A percentile compares a stretch with the other conserved stretches of the same genome.
phyloP scores from a whole-genome alignment of 805 yeast species.

The Lipomyces kockii region DNA sequence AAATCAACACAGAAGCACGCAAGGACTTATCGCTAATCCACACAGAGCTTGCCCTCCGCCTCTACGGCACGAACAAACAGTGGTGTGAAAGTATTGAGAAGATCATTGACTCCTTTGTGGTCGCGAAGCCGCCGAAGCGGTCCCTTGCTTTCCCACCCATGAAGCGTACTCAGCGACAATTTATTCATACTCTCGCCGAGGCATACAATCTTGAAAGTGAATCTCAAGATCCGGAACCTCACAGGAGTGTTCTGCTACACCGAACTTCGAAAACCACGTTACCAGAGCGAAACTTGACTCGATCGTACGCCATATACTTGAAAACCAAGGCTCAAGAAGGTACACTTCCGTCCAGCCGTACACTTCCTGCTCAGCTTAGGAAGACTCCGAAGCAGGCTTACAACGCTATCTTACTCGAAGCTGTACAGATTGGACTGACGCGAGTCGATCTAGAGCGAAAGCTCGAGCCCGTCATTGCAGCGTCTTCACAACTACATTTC shows the following conservation, averaged over 20 bases:
- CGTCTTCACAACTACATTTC: slow-evolving; percentile 15
- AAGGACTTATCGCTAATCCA: slow-evolving; percentile 45
- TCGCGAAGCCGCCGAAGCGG: slow-evolving; percentile 44
- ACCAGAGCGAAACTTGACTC: slow-evolving; percentile 31
- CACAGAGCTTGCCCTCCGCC: slow-evolving; percentile 52
- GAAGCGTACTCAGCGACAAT: slow-evolving; percentile 68
- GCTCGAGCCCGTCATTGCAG: slow-evolving; percentile 17
- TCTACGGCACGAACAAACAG: slow-evolving; percentile 58
- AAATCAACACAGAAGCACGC: slow-evolving; percentile 44
- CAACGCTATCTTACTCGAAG: slow-evolving; percentile 30
- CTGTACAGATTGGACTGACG: slow-evolving; percentile 31
- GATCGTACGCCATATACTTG: slow-evolving; percentile 21
- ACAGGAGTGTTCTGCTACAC: slow-evolving; percentile 68
- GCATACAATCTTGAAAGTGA: slow-evolving; percentile 65
- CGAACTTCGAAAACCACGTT: slow-evolving; percentile 38
- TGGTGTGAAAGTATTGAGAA: slow-evolving; percentile 75
- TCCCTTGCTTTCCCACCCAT: slow-evolving; percentile 73
- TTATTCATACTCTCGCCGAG: slow-evolving; percentile 69
- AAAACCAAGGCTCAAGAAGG: slow-evolving; percentile 5
- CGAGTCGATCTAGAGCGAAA: slow-evolving; percentile 28
- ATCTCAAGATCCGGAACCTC: slow-evolving; percentile 82
- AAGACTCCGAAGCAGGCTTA: slow-evolving; percentile 26
- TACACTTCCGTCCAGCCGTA: background rate
- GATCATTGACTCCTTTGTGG: slow-evolving; percentile 56
- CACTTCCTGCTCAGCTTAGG: slow-evolving; percentile 14